Base-by-base conservation (phyloP, 2,329 filamentous ascomycete genomes). In the Pestalotiopsis sp. region DNA sequence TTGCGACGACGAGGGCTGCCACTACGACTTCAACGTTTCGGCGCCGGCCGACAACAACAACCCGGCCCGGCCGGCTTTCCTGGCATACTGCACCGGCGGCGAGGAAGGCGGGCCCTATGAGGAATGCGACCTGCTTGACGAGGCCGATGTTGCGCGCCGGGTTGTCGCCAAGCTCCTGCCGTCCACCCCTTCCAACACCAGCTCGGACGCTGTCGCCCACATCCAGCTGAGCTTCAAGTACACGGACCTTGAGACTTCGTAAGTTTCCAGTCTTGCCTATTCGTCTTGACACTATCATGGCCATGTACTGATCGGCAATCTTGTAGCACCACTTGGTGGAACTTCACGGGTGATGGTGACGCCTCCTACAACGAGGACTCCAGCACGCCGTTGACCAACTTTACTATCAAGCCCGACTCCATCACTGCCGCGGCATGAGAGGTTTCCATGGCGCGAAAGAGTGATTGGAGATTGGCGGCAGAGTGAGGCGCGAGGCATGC, bases 1-100 rank as follows among this genome's bases (percentile, higher is more conserved):
- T n/a, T 76, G 73, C 27, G 68, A 68, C 1, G 25, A 64, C 17
- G 25, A 38, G 4, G 66, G 66, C 38, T 79, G 76, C 64, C 68
- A 66, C 60, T 79, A 79, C 67, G 76, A 77, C 66, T 79, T 78
- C 72, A 75, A 77, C 70, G 71, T 80, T 60, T 75, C 76, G 39
- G 79, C 75, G 49, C 70, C 68, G 66, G 75, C 70, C 27, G 75
- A 75, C 70, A 36, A 68, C 57, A 75, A 69, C 11, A 74, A 68
- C 59, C 75, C 74, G 9, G 67, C 71, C 13, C 73, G 68, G 20
- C 78, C 78, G 5, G 75, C 74, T 7, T 80, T 80, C 71, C 73
- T 71, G 27, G 78, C 77, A n/a, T 72, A 73, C 69, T 80, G 78
- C 67, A 69, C 66, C 58, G 77, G 78, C 58, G 20, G 67, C 12